phyloP scores from a whole-genome alignment of 257 asterid species.

The Euphrasia confusa region DNA sequence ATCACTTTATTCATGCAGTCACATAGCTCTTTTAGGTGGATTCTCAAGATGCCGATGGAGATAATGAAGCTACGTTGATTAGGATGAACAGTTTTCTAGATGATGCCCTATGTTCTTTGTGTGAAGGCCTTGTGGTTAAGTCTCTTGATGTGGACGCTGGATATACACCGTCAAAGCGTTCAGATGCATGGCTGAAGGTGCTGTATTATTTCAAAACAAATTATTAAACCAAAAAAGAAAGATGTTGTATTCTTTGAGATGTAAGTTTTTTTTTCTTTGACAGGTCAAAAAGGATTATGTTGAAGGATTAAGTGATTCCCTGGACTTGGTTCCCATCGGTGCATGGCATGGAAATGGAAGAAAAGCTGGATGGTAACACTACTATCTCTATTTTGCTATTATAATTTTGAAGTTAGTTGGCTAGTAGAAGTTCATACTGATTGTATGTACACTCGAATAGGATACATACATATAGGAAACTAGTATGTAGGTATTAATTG shows the following conservation, averaged over 20 bases:
- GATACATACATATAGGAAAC: background rate
- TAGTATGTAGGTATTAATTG: background rate
- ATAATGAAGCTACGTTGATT: slow-evolving; percentile 54
- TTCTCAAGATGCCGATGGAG: slow-evolving; percentile 46
- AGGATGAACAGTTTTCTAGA: slow-evolving; percentile 62
- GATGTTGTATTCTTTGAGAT: slow-evolving; percentile 14
- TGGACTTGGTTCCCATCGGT: slow-evolving; percentile 94
- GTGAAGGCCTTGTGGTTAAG: slow-evolving; percentile 95
- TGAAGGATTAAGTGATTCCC: slow-evolving; percentile 75
- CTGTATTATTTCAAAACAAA: slow-evolving; percentile 14
- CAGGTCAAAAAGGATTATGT: slow-evolving; percentile 89
- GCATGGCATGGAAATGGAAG: slow-evolving; percentile 98
- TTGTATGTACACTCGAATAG: slow-evolving; percentile 9
- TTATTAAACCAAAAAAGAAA: slow-evolving; percentile 18
- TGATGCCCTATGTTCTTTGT: slow-evolving; percentile 60
- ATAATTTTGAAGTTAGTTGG: background rate
- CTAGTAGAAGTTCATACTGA: slow-evolving; percentile 6
- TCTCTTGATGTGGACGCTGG: slow-evolving; percentile 74
- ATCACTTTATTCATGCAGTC: slow-evolving; percentile 16
- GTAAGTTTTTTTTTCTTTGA: slow-evolving; percentile 17
- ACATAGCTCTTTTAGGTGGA: slow-evolving; percentile 55
- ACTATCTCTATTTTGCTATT: background rate
- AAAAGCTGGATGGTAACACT: slow-evolving; percentile 84
- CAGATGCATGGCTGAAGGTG: slow-evolving; percentile 96
- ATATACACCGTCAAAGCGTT: slow-evolving; percentile 83